Base-by-base conservation (phyloP, 2,329 filamentous ascomycete genomes). In the Aspergillus felis region DNA sequence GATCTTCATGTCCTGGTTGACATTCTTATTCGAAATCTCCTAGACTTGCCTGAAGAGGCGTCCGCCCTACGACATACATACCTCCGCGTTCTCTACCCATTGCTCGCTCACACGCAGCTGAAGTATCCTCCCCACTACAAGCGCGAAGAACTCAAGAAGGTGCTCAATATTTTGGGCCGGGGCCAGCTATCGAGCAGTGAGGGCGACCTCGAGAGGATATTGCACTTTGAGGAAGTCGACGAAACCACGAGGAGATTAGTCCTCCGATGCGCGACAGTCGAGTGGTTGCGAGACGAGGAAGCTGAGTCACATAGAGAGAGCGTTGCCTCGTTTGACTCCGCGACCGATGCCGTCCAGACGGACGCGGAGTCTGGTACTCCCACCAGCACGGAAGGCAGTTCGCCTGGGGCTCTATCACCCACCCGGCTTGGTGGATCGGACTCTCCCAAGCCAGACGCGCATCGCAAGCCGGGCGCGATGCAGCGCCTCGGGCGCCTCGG, bases 21-120 rank as follows among this genome's bases (percentile, higher is more conserved):
- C 70, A 94, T 99, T 62, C 92, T 99, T 57, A 91, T 99, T 59
- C 90, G 94, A 47, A 99, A 99, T 68, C 81, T 99, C n/a, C 86
- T 97, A 67, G 94, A 99, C 71, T 81, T 99, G 8, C 94, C 95
- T 0, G 88, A 93, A 67, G 93, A 96, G 71, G 86, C 80, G 10
- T 66, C 72, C 14, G 78, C 84, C 2, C 79, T 99, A 57, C 86
- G 93, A 41, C 94, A 99, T 73, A 99, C 94, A 3, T 99, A 99
- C 71, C 82, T 99, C 5, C 87, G 94, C 32, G 94, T 99, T 3
- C 79, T 99, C 12, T 92, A 95, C 69, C 94, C 94, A 0, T 81
- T 99, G 25, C 81, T 99, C 24, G 89, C 90, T 41, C 91, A 99
- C 71, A 97, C 93, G 1, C 94, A 97, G 73, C 84, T 99, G 47